Conservation (phyloP, 441 rosid species). For the Geranium incanum region DNA sequence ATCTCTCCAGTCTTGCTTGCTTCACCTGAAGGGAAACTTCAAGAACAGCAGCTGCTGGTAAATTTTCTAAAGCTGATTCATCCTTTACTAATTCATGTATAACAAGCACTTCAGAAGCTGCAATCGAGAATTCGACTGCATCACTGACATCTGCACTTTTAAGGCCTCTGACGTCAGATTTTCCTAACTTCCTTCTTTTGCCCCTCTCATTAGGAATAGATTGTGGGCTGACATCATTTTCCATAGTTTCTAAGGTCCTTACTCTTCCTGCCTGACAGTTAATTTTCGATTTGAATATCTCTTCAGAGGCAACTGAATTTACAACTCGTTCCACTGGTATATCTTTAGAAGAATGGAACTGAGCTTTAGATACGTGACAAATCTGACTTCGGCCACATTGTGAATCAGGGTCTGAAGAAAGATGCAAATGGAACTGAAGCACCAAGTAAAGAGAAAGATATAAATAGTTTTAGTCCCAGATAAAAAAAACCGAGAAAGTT, state of each 20-base stretch:
- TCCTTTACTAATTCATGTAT: slow-evolving; percentile 43
- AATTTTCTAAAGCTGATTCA: slow-evolving; percentile 28
- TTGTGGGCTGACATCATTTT: slow-evolving; percentile 15
- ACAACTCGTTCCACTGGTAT: slow-evolving; percentile 21
- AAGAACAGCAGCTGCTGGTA: slow-evolving; percentile 38
- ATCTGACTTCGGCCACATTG: slow-evolving; percentile 23
- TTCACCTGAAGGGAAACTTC: slow-evolving; percentile 56
- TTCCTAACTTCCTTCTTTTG: slow-evolving; percentile 12
- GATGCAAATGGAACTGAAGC: slow-evolving; percentile 35
- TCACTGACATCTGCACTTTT: slow-evolving; percentile 31
- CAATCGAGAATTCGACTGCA: slow-evolving; percentile 50
- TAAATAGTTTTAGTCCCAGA: slow-evolving; percentile 8
- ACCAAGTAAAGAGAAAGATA: slow-evolving; percentile 24
- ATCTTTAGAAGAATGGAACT: slow-evolving; percentile 15
- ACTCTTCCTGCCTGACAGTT: slow-evolving; percentile 12
- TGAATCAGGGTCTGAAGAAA: slow-evolving; percentile 35
- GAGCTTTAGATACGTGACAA: slow-evolving; percentile 15
- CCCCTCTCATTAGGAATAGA: slow-evolving; percentile 2
- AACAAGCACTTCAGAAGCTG: slow-evolving; percentile 62
- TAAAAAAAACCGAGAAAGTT: slow-evolving; percentile 3
- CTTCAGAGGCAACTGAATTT: slow-evolving; percentile 19
- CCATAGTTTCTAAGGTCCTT: slow-evolving; percentile 13
- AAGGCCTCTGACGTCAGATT: slow-evolving; percentile 18
- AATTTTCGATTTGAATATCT: slow-evolving; percentile 16
- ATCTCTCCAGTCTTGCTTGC: slow-evolving; percentile 45